Evolutionary conservation across 768 basidiomycete species (phyloP).

Genomic region (Termitomyces sp.): DNA sequence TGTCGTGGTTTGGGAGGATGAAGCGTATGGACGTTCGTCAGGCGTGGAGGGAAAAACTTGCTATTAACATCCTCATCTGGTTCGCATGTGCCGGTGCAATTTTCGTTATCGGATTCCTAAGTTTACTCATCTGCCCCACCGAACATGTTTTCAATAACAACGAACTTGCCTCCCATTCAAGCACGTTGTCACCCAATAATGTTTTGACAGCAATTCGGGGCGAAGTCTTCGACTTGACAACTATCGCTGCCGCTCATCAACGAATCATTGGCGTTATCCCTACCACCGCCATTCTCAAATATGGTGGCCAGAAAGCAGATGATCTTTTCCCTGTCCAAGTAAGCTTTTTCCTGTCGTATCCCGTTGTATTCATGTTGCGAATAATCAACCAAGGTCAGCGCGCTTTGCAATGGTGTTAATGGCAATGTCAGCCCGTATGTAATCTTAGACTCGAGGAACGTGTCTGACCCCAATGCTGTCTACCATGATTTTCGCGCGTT

Average conservation of each 20-base stretch:
- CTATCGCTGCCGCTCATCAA: constrained; percentile 60
- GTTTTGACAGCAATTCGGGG: constrained; percentile 84
- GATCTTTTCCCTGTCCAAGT: constrained; percentile 94
- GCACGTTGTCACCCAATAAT: constrained; percentile 57
- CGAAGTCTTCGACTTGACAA: constrained; percentile 87
- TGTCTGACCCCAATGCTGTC: constrained; percentile 64
- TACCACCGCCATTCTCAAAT: constrained; percentile 68
- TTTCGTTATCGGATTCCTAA: constrained; percentile 90
- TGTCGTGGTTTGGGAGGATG: constrained; percentile 81
- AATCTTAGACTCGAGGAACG: constrained; percentile 69
- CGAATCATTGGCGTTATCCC: constrained; percentile 71
- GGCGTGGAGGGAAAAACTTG: constrained; percentile 97
- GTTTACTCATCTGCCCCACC: constrained; percentile 87
- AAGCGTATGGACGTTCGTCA: constrained; percentile 91
- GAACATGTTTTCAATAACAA: constrained; percentile 82
- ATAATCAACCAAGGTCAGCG: constrained; percentile 58
- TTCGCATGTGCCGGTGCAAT: constrained; percentile 82
- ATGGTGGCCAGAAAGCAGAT: constrained; percentile 74
- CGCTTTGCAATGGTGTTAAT: constrained; percentile 82
- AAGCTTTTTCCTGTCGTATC: not conserved
- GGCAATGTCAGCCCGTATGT: constrained; percentile 86
- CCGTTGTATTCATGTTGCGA: constrained; percentile 3
- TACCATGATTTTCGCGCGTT: constrained; percentile 96
- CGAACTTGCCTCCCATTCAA: constrained; percentile 76
- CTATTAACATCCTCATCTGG: constrained; percentile 95